A percentile compares a stretch with the other conserved stretches of the same genome.
phyloP scores from a whole-genome alignment of 225 moss, liverwort and hornwort genomes.

The Antitrichia curtipendula region DNA sequence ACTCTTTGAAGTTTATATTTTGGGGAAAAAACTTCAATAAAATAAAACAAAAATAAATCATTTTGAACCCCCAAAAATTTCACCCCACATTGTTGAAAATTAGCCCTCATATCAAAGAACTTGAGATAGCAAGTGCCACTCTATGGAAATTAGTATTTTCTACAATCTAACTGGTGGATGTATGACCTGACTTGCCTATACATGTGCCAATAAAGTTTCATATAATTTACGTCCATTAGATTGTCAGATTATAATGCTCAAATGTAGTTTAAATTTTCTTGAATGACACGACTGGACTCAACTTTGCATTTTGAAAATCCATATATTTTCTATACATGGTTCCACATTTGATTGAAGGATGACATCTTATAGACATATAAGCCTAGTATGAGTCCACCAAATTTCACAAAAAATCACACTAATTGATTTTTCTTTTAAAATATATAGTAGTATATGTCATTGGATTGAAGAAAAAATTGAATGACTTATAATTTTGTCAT shows the following conservation, averaged over 20 bases:
- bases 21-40: background rate
- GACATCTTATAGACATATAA: background rate
- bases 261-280: background rate
- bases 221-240: accelerated
- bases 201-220: background rate
- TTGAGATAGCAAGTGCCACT: accelerated
- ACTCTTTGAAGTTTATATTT: background rate
- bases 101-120: background rate
- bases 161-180: no score
- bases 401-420: background rate
- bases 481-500: background rate
- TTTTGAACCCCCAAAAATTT: background rate
- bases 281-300: accelerated
- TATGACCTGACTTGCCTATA: no score
- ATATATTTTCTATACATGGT: background rate
- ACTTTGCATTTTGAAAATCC: background rate
- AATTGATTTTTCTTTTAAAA: background rate
- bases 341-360: background rate
- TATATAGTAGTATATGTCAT: accelerated
- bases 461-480: background rate
- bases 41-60: background rate
- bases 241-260: background rate
- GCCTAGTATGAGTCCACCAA: background rate
- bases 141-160: background rate
- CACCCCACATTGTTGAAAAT: background rate